These are phyloP conservation scores for Colletotrichum tropicicola DNA, from an alignment of 2,329 filamentous ascomycete genomes.

Conservation along the genomic window DNA sequence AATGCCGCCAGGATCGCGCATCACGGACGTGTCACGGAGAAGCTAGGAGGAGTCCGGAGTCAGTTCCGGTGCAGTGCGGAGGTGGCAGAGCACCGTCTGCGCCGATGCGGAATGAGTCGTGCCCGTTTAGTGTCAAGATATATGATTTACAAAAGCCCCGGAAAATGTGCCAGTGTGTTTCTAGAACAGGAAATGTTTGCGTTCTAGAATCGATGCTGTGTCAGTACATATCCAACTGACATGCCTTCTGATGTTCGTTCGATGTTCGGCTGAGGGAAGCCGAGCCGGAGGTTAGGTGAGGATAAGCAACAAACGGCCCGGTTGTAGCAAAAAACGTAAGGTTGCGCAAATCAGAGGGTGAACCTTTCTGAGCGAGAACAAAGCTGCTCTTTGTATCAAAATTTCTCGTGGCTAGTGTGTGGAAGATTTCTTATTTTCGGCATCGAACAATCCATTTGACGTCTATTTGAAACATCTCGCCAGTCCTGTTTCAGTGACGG, in stretches of 20 bases:
- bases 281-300: neutral
- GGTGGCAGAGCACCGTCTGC: neutral
- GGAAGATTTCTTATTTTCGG: neutral
- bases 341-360: neutral
- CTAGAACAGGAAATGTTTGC: neutral
- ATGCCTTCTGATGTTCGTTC: neutral
- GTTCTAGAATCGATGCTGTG: neutral
- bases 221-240: neutral
- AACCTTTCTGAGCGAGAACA: neutral
- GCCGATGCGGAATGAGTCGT: neutral
- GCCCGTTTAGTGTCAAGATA: neutral
- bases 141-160: neutral
- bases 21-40: conserved; percentile 6
- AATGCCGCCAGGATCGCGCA: neutral
- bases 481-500: neutral
- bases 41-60: conserved; percentile 14
- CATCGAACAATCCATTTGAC: neutral
- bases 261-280: neutral
- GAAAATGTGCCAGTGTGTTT: neutral
- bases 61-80: conserved; percentile 4
- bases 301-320: neutral
- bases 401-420: neutral
- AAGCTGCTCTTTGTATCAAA: neutral
- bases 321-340: neutral
- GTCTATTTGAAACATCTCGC: neutral